Base-by-base conservation (phyloP, 768 basidiomycete species). In the Ramaria sp. region DNA sequence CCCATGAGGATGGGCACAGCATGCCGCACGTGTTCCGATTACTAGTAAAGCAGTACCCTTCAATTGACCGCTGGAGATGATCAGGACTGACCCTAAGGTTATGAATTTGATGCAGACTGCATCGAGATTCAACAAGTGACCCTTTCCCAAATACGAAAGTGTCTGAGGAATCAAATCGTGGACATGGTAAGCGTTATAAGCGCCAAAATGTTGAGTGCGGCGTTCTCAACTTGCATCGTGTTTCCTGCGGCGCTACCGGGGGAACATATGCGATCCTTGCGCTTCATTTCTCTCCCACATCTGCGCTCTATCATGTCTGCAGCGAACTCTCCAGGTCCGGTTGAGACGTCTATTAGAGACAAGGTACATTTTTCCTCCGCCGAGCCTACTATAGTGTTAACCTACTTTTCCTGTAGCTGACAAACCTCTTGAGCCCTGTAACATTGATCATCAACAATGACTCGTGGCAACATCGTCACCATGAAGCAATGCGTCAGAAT, bases 391-490 rank as follows among this genome's bases (percentile, higher is more conserved):
- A 15, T 13, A 34, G 42, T 9, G n/a, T 28, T n/a, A n/a, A 44
- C 25, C 28, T 27, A 10, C 13, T 36, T 24, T 50, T 25, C n/a
- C 18, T 50, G 6, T 32, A 91, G 89, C 70, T 92, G 60, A 78
- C 72, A 52, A 65, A 69, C 42, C 70, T 79, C 48, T 72, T 92
- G 52, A 70, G 73, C 61, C 88, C 89, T 18, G 67, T 75, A 52
- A 72, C 74, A 61, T 72, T 92, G 63, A 73, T 64, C 52, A 83
- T 92, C 64, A 74, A 74, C 34, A 92, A 92, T 68, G 85, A 92
- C 62, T 91, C 89, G 50, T 82, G 80, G 78, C 75, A 86, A 70
- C 89, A 92, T 68, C 78, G 85, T 63, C 85, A 91, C 71, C 89
- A 92, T 69, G 76, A 77, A 54, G 74, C 89, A 45, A 92, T 92